Evolutionary conservation across 2,329 filamentous ascomycete genomes (phyloP).

Genomic region (Claviceps purpurea): DNA sequence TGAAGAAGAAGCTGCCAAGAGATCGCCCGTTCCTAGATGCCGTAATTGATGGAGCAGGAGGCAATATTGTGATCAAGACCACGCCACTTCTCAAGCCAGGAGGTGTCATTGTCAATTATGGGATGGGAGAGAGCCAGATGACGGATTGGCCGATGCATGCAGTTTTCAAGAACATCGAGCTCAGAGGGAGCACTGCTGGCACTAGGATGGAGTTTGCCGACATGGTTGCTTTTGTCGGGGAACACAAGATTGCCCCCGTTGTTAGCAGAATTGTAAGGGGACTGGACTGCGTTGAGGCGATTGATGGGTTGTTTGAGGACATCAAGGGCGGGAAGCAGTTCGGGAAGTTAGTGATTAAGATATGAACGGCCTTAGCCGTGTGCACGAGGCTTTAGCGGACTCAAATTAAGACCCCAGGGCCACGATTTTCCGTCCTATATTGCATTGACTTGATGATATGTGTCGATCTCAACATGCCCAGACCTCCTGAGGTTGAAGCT

Average conservation of each 20-base stretch:
- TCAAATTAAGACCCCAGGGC: no score
- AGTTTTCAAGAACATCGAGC: constrained; percentile 75
- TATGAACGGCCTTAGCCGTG: constrained; percentile 21
- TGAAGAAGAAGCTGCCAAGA: constrained; percentile 47
- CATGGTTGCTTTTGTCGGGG: constrained; percentile 71
- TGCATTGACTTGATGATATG: no score
- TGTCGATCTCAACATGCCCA: no score
- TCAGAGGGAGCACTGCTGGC: constrained; percentile 85
- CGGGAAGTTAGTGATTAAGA: constrained; percentile 78
- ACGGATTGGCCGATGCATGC: constrained; percentile 80
- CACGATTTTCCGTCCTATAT: no score
- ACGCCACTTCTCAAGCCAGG: constrained; percentile 61
- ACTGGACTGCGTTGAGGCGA: constrained; percentile 58
- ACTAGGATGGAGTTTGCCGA: constrained; percentile 76
- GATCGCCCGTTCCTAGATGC: constrained; percentile 62
- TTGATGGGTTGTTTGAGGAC: constrained; percentile 72
- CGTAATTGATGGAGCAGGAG: constrained; percentile 82
- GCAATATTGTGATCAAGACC: constrained; percentile 60
- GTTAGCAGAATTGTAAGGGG: constrained; percentile 63
- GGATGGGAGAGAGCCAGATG: constrained; percentile 77
- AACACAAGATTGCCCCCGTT: constrained; percentile 61
- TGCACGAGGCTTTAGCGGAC: background rate
- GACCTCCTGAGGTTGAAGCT: no score
- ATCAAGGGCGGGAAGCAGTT: constrained; percentile 81
- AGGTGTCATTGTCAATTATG: constrained; percentile 71